These are phyloP conservation scores for Centrapalus pauciflorus DNA, from an alignment of 129 eudicot species.

Conservation along the genomic window DNA sequence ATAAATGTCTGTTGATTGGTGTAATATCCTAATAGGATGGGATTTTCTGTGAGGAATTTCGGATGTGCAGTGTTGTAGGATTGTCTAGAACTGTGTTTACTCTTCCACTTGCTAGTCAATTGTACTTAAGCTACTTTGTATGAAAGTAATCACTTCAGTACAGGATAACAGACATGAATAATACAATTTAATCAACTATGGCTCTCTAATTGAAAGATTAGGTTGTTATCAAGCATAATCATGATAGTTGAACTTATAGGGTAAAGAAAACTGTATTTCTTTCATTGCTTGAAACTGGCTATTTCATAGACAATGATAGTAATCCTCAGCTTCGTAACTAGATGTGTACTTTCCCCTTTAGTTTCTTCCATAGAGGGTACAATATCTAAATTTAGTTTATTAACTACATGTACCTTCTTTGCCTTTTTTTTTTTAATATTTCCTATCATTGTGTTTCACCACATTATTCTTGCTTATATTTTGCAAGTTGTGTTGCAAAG, in stretches of 20 bases:
- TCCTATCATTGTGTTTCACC: neutral
- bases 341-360: neutral
- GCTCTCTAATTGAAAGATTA: neutral
- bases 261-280: neutral
- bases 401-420: neutral
- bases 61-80: neutral
- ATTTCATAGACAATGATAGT: neutral
- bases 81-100: neutral
- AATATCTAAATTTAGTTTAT: neutral
- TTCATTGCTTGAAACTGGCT: neutral
- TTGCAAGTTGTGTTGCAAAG: no score
- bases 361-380: neutral
- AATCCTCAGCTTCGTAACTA: neutral
- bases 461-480: no score
- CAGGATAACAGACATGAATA: neutral
- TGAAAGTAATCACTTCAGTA: neutral
- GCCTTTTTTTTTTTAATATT: neutral
- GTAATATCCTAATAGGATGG: neutral
- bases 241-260: neutral
- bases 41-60: neutral
- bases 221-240: neutral
- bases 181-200: neutral
- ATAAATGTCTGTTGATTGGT: no score
- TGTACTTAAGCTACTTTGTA: neutral
- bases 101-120: neutral